Evolutionary conservation across 2,329 filamentous ascomycete genomes (phyloP), one percentile per base, ranked within the genome.

Genomic region (Fusarium pseudocircinatum): DNA sequence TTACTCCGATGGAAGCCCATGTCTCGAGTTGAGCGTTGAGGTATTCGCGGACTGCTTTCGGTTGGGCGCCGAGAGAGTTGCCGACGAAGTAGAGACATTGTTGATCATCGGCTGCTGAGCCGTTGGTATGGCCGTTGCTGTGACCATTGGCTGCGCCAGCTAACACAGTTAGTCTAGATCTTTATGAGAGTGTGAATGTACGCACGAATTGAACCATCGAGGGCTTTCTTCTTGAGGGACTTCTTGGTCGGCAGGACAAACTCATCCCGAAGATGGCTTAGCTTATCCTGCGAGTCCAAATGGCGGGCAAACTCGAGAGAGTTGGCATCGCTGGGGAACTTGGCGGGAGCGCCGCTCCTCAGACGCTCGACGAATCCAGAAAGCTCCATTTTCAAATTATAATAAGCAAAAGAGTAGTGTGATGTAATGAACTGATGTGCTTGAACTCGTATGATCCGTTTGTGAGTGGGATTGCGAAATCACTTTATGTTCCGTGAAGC

Each of bases 1-100:
- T 91, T 28, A 97, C 95, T 24, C 92, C 95, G 73, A 96, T 92
- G 1, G 91, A 92, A 1, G 92, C 92, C 95, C 95, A 97, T 7
- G 94, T 94, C 70, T 92, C 89, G 2, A 97, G 87, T 75, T 97
- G 94, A 10, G 90, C 88, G 50, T 91, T 85, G 70, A 97, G 83
- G 70, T 94, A 91, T 22, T 87, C 84, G 24, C 88, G 85, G 0
- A 92, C 91, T 20, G 88, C 88, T 70, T 88, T 90, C 49, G 95
- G 94, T 81, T 97, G 95, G 8, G 96, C 88, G 42, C 95, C 95
- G 3, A 97, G 88, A 0, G 94, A 97, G 84, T 97, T 97, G 63
- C 95, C 95, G 74, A 94, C 96, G 72, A 98, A 91, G 82, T 97
- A 98, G 67, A 94, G 91, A 67, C 81, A 81, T 65, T 79, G 77